Evolutionary conservation across 2,329 filamentous ascomycete species (phyloP), one percentile per base, ranked within the genome.

Genomic region (Bretziella fagacearum): DNA sequence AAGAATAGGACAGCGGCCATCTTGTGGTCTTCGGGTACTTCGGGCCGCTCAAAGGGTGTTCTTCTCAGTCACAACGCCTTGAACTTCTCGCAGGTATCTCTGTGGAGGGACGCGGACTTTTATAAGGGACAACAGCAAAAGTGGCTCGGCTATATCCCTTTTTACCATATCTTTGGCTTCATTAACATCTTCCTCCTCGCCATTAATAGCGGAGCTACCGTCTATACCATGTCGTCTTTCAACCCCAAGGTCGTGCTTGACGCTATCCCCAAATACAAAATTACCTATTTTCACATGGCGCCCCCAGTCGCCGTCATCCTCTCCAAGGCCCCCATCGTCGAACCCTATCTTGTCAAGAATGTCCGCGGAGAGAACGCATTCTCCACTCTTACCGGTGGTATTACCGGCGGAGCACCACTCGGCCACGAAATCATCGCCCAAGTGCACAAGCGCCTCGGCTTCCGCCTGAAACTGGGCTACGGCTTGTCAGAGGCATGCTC

Each of bases 401-500:
- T 66, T 0, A 73, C 67, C 41, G 81, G 81, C 32, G 80, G 80
- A 2, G 81, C 81, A 2, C 80, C 80, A 0, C 58, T 78, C 3
- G 65, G 66, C 1, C 63, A 65, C 36, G 69, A 77, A 53, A 64
- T 74, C 10, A 68, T 69, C 37, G 64, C 65, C 27, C 73, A 79
- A 54, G 71, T 78, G 11, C 77, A 79, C 56, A 70, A 78, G 55
- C 65, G 65, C 22, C 60, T 77, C 22, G 79, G 74, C 57, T 62
- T 68, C 54, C 55, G 59, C 2, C 52, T 64, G 7, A 53, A 63
- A 57, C 73, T 84, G 56, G 81, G 80, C 1, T 85, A 80, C 68
- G 82, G 82, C 1, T 79, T 85, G 72, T 84, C 79, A 10, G 81
- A 85, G 60, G 69, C 66, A 2, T 83, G 80, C 11, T 82, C 77